Evolutionary conservation across 805 yeast genomes (phyloP).

Genomic region (Sugiyamaella floridensis): DNA sequence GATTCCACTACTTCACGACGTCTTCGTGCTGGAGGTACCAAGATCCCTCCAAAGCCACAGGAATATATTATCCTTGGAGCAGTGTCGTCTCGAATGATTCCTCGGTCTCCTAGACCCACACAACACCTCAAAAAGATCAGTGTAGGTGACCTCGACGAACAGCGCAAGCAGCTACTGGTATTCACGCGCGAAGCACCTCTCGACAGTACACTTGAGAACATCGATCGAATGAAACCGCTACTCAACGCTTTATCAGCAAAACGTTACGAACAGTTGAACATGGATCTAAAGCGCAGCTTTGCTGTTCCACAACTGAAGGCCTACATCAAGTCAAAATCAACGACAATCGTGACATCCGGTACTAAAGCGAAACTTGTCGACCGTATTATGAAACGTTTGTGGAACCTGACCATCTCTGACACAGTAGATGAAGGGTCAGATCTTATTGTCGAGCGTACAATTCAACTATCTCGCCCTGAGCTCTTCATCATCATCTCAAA

Average conservation of each 20-base stretch:
- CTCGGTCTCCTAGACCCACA: conserved; percentile 9
- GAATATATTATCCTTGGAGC: conserved; percentile 21
- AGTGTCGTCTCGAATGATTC: conserved; percentile 14
- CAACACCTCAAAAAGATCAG: conserved; percentile 1
- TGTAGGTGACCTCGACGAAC: conserved; percentile 17
- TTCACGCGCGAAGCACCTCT: conserved; percentile 13
- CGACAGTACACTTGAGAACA: conserved; percentile 11
- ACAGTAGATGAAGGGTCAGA: conserved; percentile 29
- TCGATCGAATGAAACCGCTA: conserved; percentile 17
- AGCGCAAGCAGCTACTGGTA: conserved; percentile 16
- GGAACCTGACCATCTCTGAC: conserved; percentile 30
- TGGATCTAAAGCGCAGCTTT: conserved; percentile 24
- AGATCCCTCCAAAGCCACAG: conserved; percentile 5
- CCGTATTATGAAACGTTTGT: conserved; percentile 31
- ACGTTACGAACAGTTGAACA: conserved; percentile 20
- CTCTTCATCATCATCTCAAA: conserved; percentile 37
- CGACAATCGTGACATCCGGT: background rate
- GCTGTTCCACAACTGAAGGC: conserved; percentile 23
- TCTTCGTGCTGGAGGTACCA: conserved; percentile 2
- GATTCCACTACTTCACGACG: background rate
- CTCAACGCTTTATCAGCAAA: conserved; percentile 16
- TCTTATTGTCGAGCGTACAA: conserved; percentile 29
- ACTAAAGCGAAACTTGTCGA: conserved; percentile 23
- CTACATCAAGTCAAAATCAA: conserved; percentile 7
- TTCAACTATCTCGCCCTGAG: conserved; percentile 34